Conservation (phyloP, 768 basidiomycete species). For the Trametopsis cervina region DNA sequence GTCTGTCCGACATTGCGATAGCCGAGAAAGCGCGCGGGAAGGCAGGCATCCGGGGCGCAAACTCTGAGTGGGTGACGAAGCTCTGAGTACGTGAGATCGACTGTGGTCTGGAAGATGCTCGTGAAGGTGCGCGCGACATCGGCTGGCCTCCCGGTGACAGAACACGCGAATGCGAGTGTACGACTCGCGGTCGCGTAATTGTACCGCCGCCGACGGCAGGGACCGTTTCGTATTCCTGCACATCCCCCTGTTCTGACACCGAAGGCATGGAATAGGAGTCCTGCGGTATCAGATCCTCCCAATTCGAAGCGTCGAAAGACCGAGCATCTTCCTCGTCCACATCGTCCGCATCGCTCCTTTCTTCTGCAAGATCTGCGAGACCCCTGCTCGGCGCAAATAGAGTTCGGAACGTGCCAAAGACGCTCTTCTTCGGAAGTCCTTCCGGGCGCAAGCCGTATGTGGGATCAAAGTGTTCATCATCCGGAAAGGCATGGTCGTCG, state of each 20-base stretch:
- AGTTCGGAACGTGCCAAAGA: constrained; percentile 71
- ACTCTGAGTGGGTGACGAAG: neutral
- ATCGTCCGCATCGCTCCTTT: constrained; percentile 37
- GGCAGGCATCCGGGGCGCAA: neutral
- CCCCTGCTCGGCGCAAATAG: constrained; percentile 60
- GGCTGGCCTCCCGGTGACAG: constrained; percentile 35
- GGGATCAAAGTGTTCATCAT: constrained; percentile 87
- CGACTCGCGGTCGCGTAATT: constrained; percentile 77
- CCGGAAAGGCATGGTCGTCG: constrained; percentile 35
- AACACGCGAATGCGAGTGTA: constrained; percentile 79
- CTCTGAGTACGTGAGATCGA: constrained; percentile 1
- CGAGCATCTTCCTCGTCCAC: constrained; percentile 30
- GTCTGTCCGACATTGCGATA: neutral
- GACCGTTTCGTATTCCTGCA: constrained; percentile 75
- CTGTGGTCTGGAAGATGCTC: constrained; percentile 11
- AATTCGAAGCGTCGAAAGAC: constrained; percentile 62
- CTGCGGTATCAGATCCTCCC: constrained; percentile 54
- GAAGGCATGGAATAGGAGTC: constrained; percentile 30
- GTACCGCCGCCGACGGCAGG: constrained; percentile 90
- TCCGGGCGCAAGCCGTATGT: constrained; percentile 95
- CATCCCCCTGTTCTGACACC: constrained; percentile 32
- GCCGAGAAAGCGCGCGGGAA: neutral
- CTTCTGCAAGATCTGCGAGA: constrained; percentile 77
- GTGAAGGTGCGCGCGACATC: constrained; percentile 8
- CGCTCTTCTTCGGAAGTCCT: constrained; percentile 77